Percentiles rank a stretch among this genome's conserved stretches.
Evolutionary conservation across 2,329 filamentous ascomycete species (phyloP).

Genomic region (Escovopsis weberi): DNA sequence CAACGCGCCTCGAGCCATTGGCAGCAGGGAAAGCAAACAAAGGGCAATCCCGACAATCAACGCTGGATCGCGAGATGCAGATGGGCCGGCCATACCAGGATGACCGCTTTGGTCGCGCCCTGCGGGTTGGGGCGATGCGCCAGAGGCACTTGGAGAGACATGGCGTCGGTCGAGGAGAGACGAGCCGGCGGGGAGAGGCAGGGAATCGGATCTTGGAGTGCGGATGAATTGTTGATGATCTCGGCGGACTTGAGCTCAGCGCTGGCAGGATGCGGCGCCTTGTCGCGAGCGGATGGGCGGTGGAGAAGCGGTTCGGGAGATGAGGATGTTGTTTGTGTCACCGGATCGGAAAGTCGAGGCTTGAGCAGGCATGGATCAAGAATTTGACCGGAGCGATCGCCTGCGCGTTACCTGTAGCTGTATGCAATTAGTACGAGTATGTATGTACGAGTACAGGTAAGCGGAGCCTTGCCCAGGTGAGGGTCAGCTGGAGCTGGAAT

Average conservation of each 20-base stretch:
- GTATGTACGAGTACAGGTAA: no score
- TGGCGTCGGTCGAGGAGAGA: neutral
- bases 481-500: no score
- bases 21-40: neutral
- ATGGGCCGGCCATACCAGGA: conserved; percentile 48
- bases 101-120: conserved; percentile 79
- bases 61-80: no score
- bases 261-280: neutral
- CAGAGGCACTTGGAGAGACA: conserved; percentile 44
- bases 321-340: neutral
- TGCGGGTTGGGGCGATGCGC: conserved; percentile 31
- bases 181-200: conserved; percentile 2
- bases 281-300: conserved; percentile 3
- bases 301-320: no score
- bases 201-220: neutral
- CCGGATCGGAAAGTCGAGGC: neutral
- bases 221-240: neutral
- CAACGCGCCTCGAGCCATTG: neutral
- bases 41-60: neutral
- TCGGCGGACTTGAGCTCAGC: neutral
- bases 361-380: no score
- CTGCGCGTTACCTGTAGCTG: no score
- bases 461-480: no score
- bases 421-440: no score
- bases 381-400: no score